phyloP scores from a whole-genome alignment of 495 filamentous ascomycete genomes.

The Neurospora tetraspora region DNA sequence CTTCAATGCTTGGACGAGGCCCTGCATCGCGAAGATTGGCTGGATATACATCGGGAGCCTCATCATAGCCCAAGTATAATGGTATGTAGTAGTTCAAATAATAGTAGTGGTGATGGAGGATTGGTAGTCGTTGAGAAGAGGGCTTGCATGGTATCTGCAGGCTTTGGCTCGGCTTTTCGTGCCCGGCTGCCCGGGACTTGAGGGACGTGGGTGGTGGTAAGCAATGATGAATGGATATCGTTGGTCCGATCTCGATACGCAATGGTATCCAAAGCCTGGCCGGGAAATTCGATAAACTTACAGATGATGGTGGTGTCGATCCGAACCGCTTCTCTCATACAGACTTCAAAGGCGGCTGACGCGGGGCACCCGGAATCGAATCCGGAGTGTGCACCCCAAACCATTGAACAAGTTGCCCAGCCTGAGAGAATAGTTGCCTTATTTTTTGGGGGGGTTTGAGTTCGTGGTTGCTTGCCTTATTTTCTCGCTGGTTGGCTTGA shows the following conservation, averaged over 20 bases:
- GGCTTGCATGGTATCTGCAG: neutral
- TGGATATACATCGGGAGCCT: neutral
- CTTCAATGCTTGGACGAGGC: neutral
- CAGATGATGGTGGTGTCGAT: neutral
- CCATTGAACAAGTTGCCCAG: neutral
- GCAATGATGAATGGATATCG: neutral
- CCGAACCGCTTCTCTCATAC: neutral
- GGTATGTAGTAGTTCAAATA: neutral
- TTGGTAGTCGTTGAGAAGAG: neutral
- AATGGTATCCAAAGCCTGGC: neutral
- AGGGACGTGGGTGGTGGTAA: neutral
- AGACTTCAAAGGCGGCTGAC: neutral
- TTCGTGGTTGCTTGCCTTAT: neutral
- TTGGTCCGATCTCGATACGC: neutral
- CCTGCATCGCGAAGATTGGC: neutral
- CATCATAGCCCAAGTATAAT: neutral
- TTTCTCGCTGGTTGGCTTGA: neutral
- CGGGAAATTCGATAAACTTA: neutral
- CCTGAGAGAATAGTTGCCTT: neutral
- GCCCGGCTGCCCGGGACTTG: neutral
- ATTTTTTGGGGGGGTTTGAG: neutral
- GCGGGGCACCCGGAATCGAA: neutral
- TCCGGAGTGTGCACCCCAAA: neutral
- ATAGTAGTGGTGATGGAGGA: neutral
- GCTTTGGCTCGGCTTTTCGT: neutral